A percentile compares a stretch with the other conserved stretches of the same genome.
Evolutionary conservation across 371 early-diverging fungal species (phyloP).

Genomic region (Lichtheimia ornata): DNA sequence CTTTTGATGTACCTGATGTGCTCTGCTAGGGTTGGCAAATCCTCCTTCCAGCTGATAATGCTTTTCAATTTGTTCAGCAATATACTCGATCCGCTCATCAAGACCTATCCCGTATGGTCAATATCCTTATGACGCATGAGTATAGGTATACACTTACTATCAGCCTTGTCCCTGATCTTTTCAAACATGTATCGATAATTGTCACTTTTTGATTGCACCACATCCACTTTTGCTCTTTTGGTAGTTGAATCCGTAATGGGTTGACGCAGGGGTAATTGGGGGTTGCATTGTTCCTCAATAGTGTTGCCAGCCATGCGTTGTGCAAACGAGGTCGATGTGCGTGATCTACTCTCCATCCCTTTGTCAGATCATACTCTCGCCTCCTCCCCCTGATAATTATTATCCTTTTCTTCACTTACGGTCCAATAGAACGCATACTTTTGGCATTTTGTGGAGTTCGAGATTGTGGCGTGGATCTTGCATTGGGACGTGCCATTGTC

Average conservation of each 20-base stretch:
- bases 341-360: conserved; percentile 7
- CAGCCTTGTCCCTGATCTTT: conserved; percentile 71
- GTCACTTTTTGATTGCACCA: not conserved
- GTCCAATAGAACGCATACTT: too few species aligned
- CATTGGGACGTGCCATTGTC: too few species aligned
- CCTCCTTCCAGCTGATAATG: conserved; percentile 43
- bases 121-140: not conserved
- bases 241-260: not conserved
- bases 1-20: conserved; percentile 41
- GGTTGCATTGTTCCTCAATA: conserved; percentile 36
- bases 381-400: too few species aligned
- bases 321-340: conserved; percentile 18
- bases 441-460: too few species aligned
- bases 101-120: conserved; percentile 25
- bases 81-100: conserved; percentile 73
- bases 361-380: too few species aligned
- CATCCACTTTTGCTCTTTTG: conserved; percentile 8
- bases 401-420: too few species aligned
- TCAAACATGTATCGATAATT: conserved; percentile 89
- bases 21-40: conserved; percentile 65
- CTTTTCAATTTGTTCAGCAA: conserved; percentile 56
- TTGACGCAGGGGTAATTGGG: conserved; percentile 19
- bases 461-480: too few species aligned
- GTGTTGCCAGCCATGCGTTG: conserved; percentile 26
- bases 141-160: conserved; percentile 36